Evolutionary conservation across 1,139 yeast genomes (phyloP).

Genomic region (Yamadazyma diddensiae): DNA sequence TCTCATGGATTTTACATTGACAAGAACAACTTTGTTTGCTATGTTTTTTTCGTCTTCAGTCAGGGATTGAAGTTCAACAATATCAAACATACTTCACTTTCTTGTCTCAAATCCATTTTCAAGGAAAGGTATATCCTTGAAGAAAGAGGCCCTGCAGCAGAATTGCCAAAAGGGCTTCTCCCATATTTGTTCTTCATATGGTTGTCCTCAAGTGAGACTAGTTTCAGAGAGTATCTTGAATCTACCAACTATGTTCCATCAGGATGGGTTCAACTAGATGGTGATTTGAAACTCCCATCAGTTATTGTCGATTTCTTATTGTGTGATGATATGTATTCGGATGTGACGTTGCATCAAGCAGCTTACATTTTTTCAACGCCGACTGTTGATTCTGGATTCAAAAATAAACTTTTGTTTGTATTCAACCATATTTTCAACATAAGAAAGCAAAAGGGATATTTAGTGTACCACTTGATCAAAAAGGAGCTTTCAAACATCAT

Average conservation of each 20-base stretch:
- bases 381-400: conserved; percentile 42
- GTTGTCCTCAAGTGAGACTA: conserved; percentile 47
- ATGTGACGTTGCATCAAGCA: conserved; percentile 49
- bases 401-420: conserved; percentile 51
- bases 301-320: conserved; percentile 48
- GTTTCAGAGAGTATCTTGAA: conserved; percentile 43
- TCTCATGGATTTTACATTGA: conserved; percentile 40
- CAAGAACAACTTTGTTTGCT: conserved; percentile 51
- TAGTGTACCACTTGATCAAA: conserved; percentile 44
- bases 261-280: conserved; percentile 21
- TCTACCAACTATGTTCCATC: conserved; percentile 40
- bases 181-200: conserved; percentile 57
- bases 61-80: conserved; percentile 67
- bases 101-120: conserved; percentile 50
- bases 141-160: conserved; percentile 4
- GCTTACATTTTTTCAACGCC: conserved; percentile 46
- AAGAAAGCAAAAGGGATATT: conserved; percentile 37
- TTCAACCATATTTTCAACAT: conserved; percentile 40
- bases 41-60: conserved; percentile 49
- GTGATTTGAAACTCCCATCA: conserved; percentile 44
- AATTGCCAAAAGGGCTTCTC: conserved; percentile 16
- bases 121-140: conserved; percentile 34
- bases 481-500: conserved; percentile 38
- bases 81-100: conserved; percentile 55
- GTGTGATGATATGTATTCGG: conserved; percentile 39